These are phyloP conservation scores for Nothophoma quercina DNA, from an alignment of 2,329 filamentous ascomycete species.

Conservation along the genomic window DNA sequence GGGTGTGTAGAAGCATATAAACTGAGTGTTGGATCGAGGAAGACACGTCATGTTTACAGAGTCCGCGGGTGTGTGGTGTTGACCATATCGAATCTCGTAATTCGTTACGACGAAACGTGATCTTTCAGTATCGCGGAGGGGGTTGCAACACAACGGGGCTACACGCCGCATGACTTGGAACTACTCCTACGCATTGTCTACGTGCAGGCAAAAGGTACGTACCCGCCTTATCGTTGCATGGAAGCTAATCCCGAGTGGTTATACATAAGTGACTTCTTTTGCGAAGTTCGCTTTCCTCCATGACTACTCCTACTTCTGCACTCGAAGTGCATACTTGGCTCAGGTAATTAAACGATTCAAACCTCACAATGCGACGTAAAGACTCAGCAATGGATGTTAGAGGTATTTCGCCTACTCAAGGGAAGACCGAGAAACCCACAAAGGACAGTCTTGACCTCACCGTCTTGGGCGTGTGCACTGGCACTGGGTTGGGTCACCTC, in stretches of 20 bases:
- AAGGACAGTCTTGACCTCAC: conserved; percentile 55
- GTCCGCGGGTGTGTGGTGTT: not conserved
- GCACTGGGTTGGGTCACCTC: conserved; percentile 64
- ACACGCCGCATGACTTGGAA: not conserved
- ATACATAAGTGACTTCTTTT: not conserved
- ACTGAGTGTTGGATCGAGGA: not conserved
- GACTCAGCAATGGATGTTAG: conserved; percentile 23
- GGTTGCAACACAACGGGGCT: not conserved
- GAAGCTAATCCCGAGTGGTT: not conserved
- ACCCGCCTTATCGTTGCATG: not conserved
- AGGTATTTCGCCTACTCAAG: not conserved
- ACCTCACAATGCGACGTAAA: conserved; percentile 18
- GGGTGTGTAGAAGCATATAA: not conserved
- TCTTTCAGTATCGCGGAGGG: not conserved
- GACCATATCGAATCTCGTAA: conserved; percentile 3
- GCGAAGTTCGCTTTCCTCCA: not conserved
- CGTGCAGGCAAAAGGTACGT: not conserved
- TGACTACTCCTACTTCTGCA: conserved; percentile 1
- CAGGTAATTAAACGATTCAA: conserved; percentile 14
- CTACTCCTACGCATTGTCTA: not conserved
- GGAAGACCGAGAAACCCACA: conserved; percentile 3
- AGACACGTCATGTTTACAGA: not conserved
- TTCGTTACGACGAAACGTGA: conserved; percentile 15
- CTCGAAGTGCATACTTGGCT: conserved; percentile 5
- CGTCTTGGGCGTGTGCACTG: conserved; percentile 63